Evolutionary conservation across 1,284 basidiomycete genomes (phyloP), one percentile per base, ranked within the genome.

Genomic region (Trichosporon inkin): DNA sequence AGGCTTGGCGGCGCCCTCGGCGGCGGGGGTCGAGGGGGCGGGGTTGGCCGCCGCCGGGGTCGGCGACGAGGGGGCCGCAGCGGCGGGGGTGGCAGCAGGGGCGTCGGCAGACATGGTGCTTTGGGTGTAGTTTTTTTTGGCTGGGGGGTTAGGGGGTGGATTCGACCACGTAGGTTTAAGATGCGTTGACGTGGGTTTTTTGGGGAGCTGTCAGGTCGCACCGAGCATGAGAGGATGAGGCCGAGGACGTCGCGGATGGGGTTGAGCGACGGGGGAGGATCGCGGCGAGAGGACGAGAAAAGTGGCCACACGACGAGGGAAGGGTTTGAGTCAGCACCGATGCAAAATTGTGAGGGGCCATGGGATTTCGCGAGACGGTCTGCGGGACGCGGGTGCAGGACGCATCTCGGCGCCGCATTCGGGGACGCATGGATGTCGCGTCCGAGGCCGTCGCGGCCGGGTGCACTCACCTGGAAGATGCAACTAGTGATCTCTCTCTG

Each of bases 91-190:
- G 60, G 68, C 65, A 38, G 74, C 62, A 49, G 73, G 40, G 16
- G 55, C 61, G 55, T 69, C 69, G 67, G 64, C 55, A 56, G 73
- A 73, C 72, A 73, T 74, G 64, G 53, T 60, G 47, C 57, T 64
- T 39, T 36, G 53, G 58, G 28, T 47, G 39, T 20, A 39, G 37
- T 56, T 60, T 49, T 54, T 56, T 36, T 51, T 55, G 56, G 55
- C 39, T 56, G 47, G 62, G 63, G 64, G 65, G n/a, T n/a, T 67
- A 68, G 28, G 57, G 61, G 55, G 55, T 62, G 64, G 58, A 57
- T 56, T 67, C 64, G 64, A 56, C 64, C 64, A 65, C 64, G 64
- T 65, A 62, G 58, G 59, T 57, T 62, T 62, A 41, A 55, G 39
- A 57, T 35, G 64, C 64, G 64, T 62, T 65, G 64, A 65, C 64